Evolutionary conservation across 2,329 filamentous ascomycete species (phyloP), one percentile per base, ranked within the genome.

Genomic region (Colletotrichum limetticola): DNA sequence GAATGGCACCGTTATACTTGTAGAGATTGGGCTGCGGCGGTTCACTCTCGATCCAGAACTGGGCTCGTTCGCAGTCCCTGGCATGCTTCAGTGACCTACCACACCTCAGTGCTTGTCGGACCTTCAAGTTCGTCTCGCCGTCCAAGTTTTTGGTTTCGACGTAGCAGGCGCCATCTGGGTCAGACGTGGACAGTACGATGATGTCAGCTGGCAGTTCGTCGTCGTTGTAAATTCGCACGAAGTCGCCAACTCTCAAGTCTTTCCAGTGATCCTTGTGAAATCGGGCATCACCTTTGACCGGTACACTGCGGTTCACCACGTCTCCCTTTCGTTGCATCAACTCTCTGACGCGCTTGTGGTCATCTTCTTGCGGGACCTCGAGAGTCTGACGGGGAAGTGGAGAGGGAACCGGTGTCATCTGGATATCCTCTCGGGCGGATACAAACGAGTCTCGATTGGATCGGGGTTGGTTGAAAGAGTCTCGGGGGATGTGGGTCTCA

Each of bases 91-190:
- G 88, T 59, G 91, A 87, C 66, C 93, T 92, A 14, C 95, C 94
- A 79, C 94, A 97, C 75, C 96, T 94, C 55, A 99, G 88, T 24
- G 97, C 95, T 79, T 96, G 94, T 72, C 97, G 93, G 74, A 98
- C 95, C 83, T 99, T 99, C 75, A 99, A 85, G 78, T 99, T 99
- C 2, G 97, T 99, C 84, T 99, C 97, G 63, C 97, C 97, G 79
- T 99, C 97, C 86, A 99, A 82, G 80, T 98, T 98, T 86, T 98
- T 99, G 2, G 97, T 99, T 83, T 99, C 97, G 26, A 99, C 93
- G 78, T 98, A 99, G 83, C 97, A 99, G 49, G 94, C 94, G 63
- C 97, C 97, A 78, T 99, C 97, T 1, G 93, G 89, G 78, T 98
- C 97, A 2, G 97, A 98, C 0, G 97, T 98, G 2, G 97, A 94